Percentiles rank a stretch among this genome's conserved stretches.
Evolutionary conservation across 2,329 filamentous ascomycete species (phyloP).

Genomic region (Botrytis cinerea): DNA sequence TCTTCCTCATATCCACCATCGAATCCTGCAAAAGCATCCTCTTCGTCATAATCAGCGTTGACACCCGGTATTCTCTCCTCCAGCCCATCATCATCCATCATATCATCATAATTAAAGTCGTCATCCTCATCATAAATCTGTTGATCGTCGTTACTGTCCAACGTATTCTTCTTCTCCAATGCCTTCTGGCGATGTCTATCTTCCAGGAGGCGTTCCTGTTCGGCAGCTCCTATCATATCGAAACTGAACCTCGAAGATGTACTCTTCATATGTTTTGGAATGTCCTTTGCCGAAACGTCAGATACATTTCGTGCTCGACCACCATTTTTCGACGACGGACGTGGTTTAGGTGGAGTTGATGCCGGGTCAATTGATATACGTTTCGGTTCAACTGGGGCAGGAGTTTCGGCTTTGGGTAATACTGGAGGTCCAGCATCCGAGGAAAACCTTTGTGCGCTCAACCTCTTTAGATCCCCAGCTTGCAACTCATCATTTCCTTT

Average conservation of each 20-base stretch:
- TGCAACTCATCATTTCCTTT: slow-evolving; percentile 35
- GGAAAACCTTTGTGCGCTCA: slow-evolving; percentile 30
- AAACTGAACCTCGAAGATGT: slow-evolving; percentile 81
- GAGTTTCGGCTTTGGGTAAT: slow-evolving; percentile 32
- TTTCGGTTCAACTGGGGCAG: slow-evolving; percentile 27
- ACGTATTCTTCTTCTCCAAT: slow-evolving; percentile 56
- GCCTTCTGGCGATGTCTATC: slow-evolving; percentile 70
- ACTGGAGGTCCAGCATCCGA: slow-evolving; percentile 35
- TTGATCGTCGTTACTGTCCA: slow-evolving; percentile 39
- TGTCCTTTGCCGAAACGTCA: slow-evolving; percentile 48
- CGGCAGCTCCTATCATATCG: slow-evolving; percentile 72
- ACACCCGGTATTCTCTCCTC: slow-evolving; percentile 66
- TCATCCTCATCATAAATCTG: slow-evolving; percentile 52
- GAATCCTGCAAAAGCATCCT: slow-evolving; percentile 31
- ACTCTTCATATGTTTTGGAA: slow-evolving; percentile 69
- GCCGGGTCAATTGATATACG: slow-evolving; percentile 36
- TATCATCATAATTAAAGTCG: slow-evolving; percentile 63
- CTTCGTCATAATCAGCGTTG: slow-evolving; percentile 48
- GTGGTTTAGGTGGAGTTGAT: slow-evolving; percentile 34
- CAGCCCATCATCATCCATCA: slow-evolving; percentile 53
- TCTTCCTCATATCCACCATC: slow-evolving; percentile 28
- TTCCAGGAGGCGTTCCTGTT: slow-evolving; percentile 68
- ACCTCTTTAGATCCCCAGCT: slow-evolving; percentile 17
- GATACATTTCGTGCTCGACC: slow-evolving; percentile 55
- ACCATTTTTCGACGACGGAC: slow-evolving; percentile 29